phyloP scores from a whole-genome alignment of 2,329 filamentous ascomycete species.

The Chrysoporthe deuterocubensis region DNA sequence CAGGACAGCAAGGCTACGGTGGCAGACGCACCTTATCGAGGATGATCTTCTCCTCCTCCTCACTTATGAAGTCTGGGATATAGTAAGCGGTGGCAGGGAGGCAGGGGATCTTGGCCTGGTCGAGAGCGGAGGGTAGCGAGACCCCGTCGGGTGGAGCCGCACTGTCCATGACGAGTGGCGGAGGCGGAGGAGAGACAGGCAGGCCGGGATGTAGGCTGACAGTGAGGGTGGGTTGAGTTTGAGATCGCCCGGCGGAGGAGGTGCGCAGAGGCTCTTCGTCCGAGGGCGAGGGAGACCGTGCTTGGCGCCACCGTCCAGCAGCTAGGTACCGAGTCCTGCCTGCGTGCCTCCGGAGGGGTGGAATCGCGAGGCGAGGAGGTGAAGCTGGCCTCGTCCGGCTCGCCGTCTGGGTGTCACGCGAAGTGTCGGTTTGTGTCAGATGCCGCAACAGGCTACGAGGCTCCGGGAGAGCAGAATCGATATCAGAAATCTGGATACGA shows the following conservation, averaged over 20 bases:
- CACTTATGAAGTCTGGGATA: constrained; percentile 80
- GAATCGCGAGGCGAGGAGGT: background rate
- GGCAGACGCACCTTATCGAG: constrained; percentile 65
- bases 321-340: background rate
- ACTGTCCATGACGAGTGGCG: constrained; percentile 23
- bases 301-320: background rate
- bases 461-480: background rate
- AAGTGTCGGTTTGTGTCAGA: background rate
- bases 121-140: constrained; percentile 52
- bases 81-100: constrained; percentile 77
- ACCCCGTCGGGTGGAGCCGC: constrained; percentile 22
- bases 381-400: background rate
- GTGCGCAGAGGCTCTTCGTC: constrained; percentile 11
- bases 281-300: background rate
- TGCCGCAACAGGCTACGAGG: background rate
- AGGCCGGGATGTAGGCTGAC: constrained; percentile 12
- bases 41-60: constrained; percentile 72
- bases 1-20: background rate
- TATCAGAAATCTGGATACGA: background rate
- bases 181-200: constrained; percentile 19
- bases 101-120: constrained; percentile 53
- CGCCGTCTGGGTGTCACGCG: background rate
- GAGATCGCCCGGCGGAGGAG: constrained; percentile 1
- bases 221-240: constrained; percentile 3
- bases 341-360: background rate